These are phyloP conservation scores for Aspergillus ochraceus DNA, from an alignment of 2,329 filamentous ascomycete species.

Conservation along the genomic window DNA sequence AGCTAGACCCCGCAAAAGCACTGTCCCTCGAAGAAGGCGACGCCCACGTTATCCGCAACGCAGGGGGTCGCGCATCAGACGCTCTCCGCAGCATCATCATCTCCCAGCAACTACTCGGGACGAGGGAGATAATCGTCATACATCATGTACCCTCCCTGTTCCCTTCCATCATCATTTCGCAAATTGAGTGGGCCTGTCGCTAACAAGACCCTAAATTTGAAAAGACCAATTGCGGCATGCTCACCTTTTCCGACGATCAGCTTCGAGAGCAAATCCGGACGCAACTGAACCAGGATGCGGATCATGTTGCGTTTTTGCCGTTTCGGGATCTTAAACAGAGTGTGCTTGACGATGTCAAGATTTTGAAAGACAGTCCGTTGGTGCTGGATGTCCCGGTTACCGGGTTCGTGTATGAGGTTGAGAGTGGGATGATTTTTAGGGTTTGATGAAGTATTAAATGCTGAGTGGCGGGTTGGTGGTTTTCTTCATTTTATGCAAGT, in stretches of 20 bases:
- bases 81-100: constrained; percentile 74
- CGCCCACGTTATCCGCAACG: constrained; percentile 77
- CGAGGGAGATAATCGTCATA: constrained; percentile 70
- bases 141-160: constrained; percentile 28
- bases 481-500: no score
- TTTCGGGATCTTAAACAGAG: constrained; percentile 65
- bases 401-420: constrained; percentile 77
- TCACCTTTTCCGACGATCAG: constrained; percentile 63
- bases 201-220: no score
- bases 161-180: background rate
- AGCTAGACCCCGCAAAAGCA: constrained; percentile 60
- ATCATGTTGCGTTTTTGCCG: constrained; percentile 62
- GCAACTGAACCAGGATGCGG: constrained; percentile 48
- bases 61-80: constrained; percentile 66
- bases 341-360: constrained; percentile 65
- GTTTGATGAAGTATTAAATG: background rate
- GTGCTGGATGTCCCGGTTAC: constrained; percentile 64
- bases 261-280: constrained; percentile 62
- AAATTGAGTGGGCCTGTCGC: no score
- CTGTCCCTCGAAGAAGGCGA: constrained; percentile 71
- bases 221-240: constrained; percentile 72
- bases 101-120: constrained; percentile 76
- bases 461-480: no score
- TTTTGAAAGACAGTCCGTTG: constrained; percentile 59
- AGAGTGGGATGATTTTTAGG: constrained; percentile 62